Conservation (phyloP, 2,329 filamentous ascomycete genomes). For the Trichoderma aggressivum region DNA sequence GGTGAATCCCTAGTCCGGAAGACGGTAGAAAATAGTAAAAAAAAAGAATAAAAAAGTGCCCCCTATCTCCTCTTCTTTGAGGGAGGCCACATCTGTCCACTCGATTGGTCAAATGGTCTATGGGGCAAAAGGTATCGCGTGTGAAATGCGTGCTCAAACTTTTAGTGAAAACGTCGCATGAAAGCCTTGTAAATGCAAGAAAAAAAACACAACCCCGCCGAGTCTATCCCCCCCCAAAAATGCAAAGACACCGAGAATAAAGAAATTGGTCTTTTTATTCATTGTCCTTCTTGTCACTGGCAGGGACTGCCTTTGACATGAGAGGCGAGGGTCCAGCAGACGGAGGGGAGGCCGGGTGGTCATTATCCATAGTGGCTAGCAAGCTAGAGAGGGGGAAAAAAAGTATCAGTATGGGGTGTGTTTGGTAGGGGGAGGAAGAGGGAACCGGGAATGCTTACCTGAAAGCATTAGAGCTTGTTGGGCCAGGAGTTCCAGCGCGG, state of each 20-base stretch:
- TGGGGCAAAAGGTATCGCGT: conserved; percentile 49
- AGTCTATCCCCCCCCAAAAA: conserved; percentile 49
- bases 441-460: conserved; percentile 59
- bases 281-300: conserved; percentile 53
- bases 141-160: conserved; percentile 44
- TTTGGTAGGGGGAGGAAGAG: not conserved
- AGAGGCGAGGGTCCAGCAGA: conserved; percentile 65
- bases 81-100: conserved; percentile 30
- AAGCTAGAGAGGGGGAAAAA: conserved; percentile 40
- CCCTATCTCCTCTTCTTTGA: conserved; percentile 32
- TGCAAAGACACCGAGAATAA: conserved; percentile 41
- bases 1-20: conserved; percentile 28
- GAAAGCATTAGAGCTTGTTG: conserved; percentile 83
- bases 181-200: conserved; percentile 49
- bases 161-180: conserved; percentile 45
- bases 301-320: conserved; percentile 59
- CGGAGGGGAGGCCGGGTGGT: conserved; percentile 66
- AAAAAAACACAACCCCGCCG: conserved; percentile 41
- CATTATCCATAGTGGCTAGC: conserved; percentile 59
- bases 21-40: conserved; percentile 12
- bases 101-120: conserved; percentile 41
- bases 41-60: conserved; percentile 18
- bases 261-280: conserved; percentile 37
- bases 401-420: not conserved
- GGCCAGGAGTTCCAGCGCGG: conserved; percentile 76